Evolutionary conservation across 306 rosid species (phyloP).

Genomic region (Herpetospermum pedunculosum): DNA sequence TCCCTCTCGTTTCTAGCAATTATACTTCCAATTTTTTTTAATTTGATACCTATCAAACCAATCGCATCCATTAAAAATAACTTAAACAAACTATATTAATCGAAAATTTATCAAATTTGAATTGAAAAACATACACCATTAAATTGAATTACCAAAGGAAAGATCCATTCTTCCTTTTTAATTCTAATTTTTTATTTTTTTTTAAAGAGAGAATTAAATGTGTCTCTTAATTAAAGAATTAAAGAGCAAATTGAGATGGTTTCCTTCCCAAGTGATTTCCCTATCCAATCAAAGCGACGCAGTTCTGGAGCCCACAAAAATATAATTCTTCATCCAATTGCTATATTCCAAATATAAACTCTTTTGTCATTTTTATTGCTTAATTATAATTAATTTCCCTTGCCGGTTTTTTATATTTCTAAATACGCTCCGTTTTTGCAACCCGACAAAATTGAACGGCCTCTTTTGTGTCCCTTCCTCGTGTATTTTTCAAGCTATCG

Average conservation of each 20-base stretch:
- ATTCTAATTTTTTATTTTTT: too few species aligned
- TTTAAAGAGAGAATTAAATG: not conserved
- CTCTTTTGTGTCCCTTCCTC: slow-evolving; percentile 42
- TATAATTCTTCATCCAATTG: slow-evolving; percentile 26
- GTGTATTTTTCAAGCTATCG: slow-evolving; percentile 6
- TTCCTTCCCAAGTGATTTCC: not conserved
- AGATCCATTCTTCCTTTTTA: not conserved
- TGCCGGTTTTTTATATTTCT: slow-evolving; percentile 18
- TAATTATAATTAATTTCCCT: slow-evolving; percentile 18
- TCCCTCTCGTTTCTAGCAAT: too few species aligned
- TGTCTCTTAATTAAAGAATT: not conserved
- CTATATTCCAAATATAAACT: slow-evolving; percentile 29
- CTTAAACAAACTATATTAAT: too few species aligned
- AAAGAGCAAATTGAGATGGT: not conserved
- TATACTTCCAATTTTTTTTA: too few species aligned
- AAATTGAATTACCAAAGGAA: not conserved
- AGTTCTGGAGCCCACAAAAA: slow-evolving; percentile 37
- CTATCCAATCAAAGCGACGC: slow-evolving; percentile 32
- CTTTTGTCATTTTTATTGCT: slow-evolving; percentile 18
- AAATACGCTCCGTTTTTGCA: slow-evolving; percentile 35
- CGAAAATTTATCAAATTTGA: not conserved
- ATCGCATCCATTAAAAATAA: too few species aligned
- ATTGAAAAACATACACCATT: not conserved
- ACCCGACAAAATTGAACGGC: slow-evolving; percentile 43
- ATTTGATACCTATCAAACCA: not conserved